These are phyloP conservation scores for Calocera viscosa DNA, from an alignment of 768 basidiomycete genomes.

Conservation along the genomic window DNA sequence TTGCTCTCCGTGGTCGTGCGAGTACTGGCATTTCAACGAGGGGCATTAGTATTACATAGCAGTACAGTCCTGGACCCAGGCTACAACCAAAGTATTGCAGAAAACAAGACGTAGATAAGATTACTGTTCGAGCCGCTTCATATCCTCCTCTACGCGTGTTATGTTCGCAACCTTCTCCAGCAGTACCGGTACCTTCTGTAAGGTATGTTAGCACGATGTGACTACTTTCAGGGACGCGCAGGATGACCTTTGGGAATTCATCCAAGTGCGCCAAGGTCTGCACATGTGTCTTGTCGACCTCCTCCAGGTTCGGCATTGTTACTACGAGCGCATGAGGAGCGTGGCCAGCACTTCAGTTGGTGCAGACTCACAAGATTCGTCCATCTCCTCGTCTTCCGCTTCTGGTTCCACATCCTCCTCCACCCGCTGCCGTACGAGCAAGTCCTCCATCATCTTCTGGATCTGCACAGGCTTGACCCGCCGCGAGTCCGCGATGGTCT, in stretches of 20 bases:
- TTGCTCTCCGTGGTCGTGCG: no score
- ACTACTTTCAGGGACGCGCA: no score
- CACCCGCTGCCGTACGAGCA: constrained; percentile 28
- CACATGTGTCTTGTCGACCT: not conserved
- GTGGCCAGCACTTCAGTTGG: not conserved
- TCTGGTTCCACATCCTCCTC: constrained; percentile 20
- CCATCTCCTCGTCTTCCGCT: constrained; percentile 13
- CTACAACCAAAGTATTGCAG: not conserved
- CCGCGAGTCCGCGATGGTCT: constrained; percentile 53
- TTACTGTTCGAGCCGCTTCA: not conserved
- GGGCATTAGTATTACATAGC: not conserved
- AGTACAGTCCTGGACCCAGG: not conserved
- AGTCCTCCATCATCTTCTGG: constrained; percentile 32
- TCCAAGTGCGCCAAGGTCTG: no score
- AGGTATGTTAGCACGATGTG: not conserved
- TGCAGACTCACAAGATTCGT: constrained; percentile 2
- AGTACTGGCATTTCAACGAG: no score
- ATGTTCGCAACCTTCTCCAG: not conserved
- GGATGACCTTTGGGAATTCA: not conserved
- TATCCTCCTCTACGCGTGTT: not conserved
- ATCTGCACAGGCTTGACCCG: constrained; percentile 49
- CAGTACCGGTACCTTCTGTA: not conserved
- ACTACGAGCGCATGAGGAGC: not conserved
- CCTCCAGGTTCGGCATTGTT: not conserved
- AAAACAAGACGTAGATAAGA: not conserved